Evolutionary conservation across 441 rosid genomes (phyloP), one percentile per base, ranked within the genome.

Genomic region (Pelargonium citronellum): DNA sequence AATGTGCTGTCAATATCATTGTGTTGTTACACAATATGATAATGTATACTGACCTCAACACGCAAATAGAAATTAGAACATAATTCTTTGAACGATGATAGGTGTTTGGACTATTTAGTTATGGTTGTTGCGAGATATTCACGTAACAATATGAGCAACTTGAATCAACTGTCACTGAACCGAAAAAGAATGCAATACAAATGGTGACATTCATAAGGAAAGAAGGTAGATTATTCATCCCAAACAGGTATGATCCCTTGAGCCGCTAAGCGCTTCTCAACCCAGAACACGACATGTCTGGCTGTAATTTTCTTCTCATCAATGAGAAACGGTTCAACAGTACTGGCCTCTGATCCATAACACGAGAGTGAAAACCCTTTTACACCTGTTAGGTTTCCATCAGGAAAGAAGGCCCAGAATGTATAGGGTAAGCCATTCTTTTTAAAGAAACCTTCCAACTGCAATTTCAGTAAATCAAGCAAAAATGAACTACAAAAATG

Each of bases 321-420:
- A 0, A 94, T 69, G 1, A 90, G 96, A 81, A 94, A 91, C 0
- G 97, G 99, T 73, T 91, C 99, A n/a, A 94, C 94, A 0, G 96
- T 90, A 82, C 99, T 94, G 64, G 87, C 86, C 75, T 11, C 92
- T 30, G 82, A 80, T 65, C 96, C 95, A 19, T 89, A 74, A 7
- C 97, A 91, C 0, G 96, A 86, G 37, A 91, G 68, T 0, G 97
- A 84, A 74, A 91, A 91, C 22, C 97, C 97, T 73, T 86, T 89
- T 17, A 0, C 75, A 86, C 97, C 97, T 78, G 85, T 81, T 53
- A 94, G 86, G 67, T 55, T 83, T 66, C 99, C 97, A 10, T 43
- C 74, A 2, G 96, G 94, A 77, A 94, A 94, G 82, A 94, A 94
- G 0, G 97, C 99, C 99, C 99, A 94, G 34, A 91, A 94, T 2